A percentile compares a stretch with the other conserved stretches of the same genome.
These are phyloP conservation scores for Fusarium sp. DNA, from an alignment of 2,329 filamentous ascomycete genomes.

Conservation along the genomic window DNA sequence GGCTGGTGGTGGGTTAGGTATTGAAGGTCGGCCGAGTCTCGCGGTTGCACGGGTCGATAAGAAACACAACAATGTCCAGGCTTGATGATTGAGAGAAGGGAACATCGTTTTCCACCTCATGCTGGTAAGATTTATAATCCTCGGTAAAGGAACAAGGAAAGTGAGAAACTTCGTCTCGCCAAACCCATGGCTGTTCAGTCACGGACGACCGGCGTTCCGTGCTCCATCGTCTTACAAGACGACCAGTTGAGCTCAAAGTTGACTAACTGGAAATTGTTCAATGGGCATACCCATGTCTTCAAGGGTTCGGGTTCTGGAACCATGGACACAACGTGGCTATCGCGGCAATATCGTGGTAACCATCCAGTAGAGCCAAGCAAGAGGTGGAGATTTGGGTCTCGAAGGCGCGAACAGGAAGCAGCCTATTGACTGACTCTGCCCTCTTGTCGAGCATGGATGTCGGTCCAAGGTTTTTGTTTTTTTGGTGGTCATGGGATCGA, in stretches of 20 bases:
- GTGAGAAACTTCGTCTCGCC: background rate
- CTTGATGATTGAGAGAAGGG: background rate
- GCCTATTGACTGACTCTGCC: conserved; percentile 24
- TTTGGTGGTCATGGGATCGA: conserved; percentile 42
- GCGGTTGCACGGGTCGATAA: background rate
- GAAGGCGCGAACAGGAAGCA: conserved; percentile 3
- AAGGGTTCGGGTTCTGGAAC: background rate
- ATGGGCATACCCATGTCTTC: background rate
- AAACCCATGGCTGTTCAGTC: background rate
- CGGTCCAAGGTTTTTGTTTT: conserved; percentile 34
- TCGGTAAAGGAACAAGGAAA: background rate
- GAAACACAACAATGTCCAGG: background rate
- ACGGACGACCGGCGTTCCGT: background rate
- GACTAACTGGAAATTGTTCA: background rate
- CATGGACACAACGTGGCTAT: conserved; percentile 29
- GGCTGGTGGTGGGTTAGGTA: background rate
- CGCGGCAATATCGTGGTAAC: conserved; percentile 21
- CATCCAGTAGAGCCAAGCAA: conserved; percentile 5
- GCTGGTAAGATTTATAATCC: background rate
- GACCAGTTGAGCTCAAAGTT: background rate
- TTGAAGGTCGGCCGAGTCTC: background rate
- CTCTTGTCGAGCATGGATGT: conserved; percentile 21
- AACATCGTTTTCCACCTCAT: background rate
- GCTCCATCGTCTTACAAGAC: background rate
- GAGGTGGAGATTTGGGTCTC: conserved; percentile 6